Percentiles rank a stretch among this genome's conserved stretches.
These are phyloP conservation scores for Aquilaria agallochum DNA, from an alignment of 441 rosid genomes.

Conservation along the genomic window DNA sequence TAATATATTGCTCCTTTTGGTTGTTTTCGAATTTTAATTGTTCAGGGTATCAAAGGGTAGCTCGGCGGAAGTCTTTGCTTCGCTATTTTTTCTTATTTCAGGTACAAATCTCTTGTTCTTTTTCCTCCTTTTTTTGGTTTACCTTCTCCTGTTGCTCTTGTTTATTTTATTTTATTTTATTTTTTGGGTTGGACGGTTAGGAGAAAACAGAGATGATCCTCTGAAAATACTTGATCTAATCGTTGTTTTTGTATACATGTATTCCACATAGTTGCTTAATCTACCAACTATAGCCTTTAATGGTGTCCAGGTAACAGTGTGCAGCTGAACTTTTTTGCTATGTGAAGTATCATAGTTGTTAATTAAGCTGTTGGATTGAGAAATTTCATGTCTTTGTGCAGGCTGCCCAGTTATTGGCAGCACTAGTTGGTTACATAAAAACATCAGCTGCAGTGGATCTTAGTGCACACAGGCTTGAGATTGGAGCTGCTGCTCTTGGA, in stretches of 20 bases:
- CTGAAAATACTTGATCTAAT: background rate
- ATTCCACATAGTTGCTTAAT: too few species aligned
- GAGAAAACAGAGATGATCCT: too few species aligned
- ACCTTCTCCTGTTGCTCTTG: background rate
- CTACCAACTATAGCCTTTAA: too few species aligned
- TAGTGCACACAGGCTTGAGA: conserved; percentile 26
- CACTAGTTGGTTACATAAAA: conserved; percentile 25
- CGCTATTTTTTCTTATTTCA: conserved; percentile 46
- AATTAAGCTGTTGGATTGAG: background rate
- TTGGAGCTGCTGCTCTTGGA: conserved; percentile 39
- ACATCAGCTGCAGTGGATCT: conserved; percentile 31
- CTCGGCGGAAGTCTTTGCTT: conserved; percentile 56
- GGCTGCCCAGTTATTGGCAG: conserved; percentile 44
- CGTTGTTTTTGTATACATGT: background rate
- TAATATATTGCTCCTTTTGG: too few species aligned
- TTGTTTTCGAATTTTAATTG: background rate
- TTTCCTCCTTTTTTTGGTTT: conserved; percentile 1
- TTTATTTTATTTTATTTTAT: conserved; percentile 6
- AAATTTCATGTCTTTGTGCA: conserved; percentile 21
- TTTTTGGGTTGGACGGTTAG: background rate
- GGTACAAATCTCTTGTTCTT: conserved; percentile 30
- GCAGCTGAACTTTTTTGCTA: too few species aligned
- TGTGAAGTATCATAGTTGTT: too few species aligned
- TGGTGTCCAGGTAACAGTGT: too few species aligned
- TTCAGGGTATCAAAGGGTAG: conserved; percentile 76